These are phyloP conservation scores for Pythium guiyangense DNA, from an alignment of 352 stramenopile genomes.

Conservation along the genomic window DNA sequence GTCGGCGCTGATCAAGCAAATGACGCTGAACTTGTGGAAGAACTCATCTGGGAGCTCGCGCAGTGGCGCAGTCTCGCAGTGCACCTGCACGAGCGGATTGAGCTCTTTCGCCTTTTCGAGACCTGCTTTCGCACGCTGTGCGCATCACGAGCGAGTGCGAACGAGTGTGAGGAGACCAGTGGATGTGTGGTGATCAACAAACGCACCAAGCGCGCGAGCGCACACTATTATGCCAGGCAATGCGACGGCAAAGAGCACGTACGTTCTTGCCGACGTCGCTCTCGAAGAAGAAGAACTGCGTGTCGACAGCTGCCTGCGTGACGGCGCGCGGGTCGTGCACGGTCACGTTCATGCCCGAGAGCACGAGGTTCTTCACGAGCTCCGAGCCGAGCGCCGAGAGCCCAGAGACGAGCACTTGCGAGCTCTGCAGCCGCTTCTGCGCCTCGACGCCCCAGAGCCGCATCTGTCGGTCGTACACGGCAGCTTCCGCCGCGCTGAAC, in stretches of 20 bases:
- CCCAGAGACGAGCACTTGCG: conserved; percentile 86
- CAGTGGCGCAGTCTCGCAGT: conserved; percentile 64
- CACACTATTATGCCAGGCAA: conserved; percentile 7
- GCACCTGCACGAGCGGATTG: conserved; percentile 91
- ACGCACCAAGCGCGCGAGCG: neutral
- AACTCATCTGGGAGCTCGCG: conserved; percentile 54
- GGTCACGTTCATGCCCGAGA: conserved; percentile 93
- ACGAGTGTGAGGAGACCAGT: neutral
- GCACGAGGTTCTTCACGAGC: conserved; percentile 97
- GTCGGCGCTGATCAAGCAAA: conserved; percentile 61
- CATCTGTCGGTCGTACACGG: conserved; percentile 99
- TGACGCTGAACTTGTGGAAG: conserved; percentile 86
- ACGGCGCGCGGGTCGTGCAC: conserved; percentile 83
- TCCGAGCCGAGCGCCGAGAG: conserved; percentile 85
- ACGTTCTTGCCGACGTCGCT: conserved; percentile 77
- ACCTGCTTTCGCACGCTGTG: conserved; percentile 69
- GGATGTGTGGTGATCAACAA: neutral
- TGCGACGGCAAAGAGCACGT: conserved; percentile 5
- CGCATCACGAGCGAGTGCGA: no score
- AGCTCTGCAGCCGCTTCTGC: conserved; percentile 90
- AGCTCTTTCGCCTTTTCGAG: conserved; percentile 89
- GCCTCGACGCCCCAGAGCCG: conserved; percentile 97
- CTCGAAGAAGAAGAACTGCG: conserved; percentile 85
- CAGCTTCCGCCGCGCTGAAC: conserved; percentile 84
- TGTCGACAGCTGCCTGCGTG: conserved; percentile 34